Evolutionary conservation across 108 stramenopile species (phyloP).

Genomic region (Nitzschia putrida): DNA sequence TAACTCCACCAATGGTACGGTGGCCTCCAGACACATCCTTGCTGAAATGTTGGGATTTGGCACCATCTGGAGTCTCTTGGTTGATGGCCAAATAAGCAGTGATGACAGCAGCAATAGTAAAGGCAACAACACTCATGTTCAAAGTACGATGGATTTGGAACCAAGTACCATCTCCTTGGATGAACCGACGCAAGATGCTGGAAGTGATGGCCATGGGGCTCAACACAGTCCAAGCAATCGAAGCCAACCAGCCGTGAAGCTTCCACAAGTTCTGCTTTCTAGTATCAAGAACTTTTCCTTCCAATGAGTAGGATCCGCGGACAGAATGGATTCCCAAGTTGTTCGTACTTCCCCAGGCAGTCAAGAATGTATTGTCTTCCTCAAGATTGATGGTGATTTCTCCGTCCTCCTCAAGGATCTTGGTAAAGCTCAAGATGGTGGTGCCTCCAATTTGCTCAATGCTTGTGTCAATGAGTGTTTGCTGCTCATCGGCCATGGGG

Average conservation of each 20-base stretch:
- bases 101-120: constrained; percentile 40
- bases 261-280: constrained; percentile 42
- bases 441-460: constrained; percentile 38
- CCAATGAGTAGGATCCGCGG: constrained; percentile 25
- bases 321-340: constrained; percentile 40
- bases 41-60: constrained; percentile 25
- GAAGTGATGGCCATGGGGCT: constrained; percentile 58
- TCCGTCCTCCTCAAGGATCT: constrained; percentile 47
- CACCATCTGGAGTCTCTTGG: constrained; percentile 23
- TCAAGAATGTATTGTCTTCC: constrained; percentile 44
- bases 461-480: constrained; percentile 48
- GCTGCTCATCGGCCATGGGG: constrained; percentile 30
- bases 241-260: constrained; percentile 62
- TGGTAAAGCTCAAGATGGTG: constrained; percentile 60
- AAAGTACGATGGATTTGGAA: constrained; percentile 39
- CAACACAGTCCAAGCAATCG: constrained; percentile 65
- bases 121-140: constrained; percentile 26
- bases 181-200: constrained; percentile 42
- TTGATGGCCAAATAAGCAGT: constrained; percentile 39
- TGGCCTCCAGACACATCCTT: constrained; percentile 23
- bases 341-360: constrained; percentile 40
- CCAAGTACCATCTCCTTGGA: constrained; percentile 34
- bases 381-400: constrained; percentile 37
- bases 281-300: constrained; percentile 13
- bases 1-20: constrained; percentile 32